Conservation (phyloP, 352 stramenopile genomes). For the Pythium dissimile region DNA sequence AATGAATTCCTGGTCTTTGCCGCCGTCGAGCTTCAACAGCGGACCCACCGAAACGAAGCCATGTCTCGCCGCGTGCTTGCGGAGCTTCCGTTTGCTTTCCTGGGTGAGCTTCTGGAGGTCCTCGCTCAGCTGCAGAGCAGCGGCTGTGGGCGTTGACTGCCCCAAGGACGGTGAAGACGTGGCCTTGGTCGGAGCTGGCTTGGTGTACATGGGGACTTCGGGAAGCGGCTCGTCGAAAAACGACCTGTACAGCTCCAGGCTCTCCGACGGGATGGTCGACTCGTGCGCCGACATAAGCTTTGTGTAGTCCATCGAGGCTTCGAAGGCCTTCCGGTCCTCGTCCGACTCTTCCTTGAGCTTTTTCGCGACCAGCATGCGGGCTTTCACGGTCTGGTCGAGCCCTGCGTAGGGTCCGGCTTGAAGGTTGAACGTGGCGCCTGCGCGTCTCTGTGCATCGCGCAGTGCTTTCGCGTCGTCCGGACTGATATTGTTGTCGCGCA, state of each 20-base stretch:
- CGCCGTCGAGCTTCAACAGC: conserved; percentile 76
- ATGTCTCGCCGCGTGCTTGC: conserved; percentile 22
- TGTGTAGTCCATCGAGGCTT: conserved; percentile 68
- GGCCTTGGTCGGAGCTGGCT: not conserved
- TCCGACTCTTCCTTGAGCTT: conserved; percentile 68
- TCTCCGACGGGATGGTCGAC: conserved; percentile 55
- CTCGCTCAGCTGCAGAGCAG: not conserved
- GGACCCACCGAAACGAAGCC: conserved; percentile 65
- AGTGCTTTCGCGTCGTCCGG: conserved; percentile 59
- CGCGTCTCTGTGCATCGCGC: conserved; percentile 61
- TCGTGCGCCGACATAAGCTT: conserved; percentile 50
- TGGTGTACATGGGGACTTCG: conserved; percentile 44
- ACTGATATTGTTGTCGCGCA: conserved; percentile 75
- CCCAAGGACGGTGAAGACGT: not conserved
- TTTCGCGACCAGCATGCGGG: conserved; percentile 72
- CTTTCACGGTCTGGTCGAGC: conserved; percentile 80
- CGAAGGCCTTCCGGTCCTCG: conserved; percentile 66
- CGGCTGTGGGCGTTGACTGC: not conserved
- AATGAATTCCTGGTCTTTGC: conserved; percentile 80
- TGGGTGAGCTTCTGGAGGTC: conserved; percentile 15
- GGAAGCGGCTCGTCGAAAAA: conserved; percentile 77
- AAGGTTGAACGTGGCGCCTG: conserved; percentile 78
- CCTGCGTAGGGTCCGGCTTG: conserved; percentile 69
- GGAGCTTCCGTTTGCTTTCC: not conserved
- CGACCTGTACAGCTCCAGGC: conserved; percentile 75